Evolutionary conservation across 768 basidiomycete genomes (phyloP).

Genomic region (Lactarius psammicola): DNA sequence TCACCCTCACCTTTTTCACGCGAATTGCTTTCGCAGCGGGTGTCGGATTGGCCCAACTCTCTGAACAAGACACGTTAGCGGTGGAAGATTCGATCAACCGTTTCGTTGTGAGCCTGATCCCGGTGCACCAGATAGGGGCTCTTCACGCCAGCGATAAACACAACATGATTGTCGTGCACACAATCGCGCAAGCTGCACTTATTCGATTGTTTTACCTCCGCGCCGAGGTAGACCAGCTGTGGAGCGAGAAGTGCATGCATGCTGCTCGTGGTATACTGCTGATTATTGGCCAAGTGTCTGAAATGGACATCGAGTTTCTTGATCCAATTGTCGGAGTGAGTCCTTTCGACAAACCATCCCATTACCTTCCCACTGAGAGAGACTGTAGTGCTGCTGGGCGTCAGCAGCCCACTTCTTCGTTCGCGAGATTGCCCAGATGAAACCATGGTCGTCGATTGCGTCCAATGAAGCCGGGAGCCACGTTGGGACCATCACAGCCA

Average conservation of each 20-base stretch:
- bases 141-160: conserved; percentile 58
- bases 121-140: conserved; percentile 61
- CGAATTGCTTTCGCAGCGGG: conserved; percentile 17
- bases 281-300: conserved; percentile 60
- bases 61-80: conserved; percentile 57
- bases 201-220: conserved; percentile 59
- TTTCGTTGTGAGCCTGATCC: conserved; percentile 62
- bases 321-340: conserved; percentile 77
- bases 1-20: background rate
- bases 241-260: conserved; percentile 64
- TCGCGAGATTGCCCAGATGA: conserved; percentile 61
- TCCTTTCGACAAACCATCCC: conserved; percentile 15
- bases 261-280: conserved; percentile 61
- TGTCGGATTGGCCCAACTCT: conserved; percentile 44
- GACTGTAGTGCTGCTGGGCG: conserved; percentile 66
- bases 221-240: conserved; percentile 47
- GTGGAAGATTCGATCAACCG: conserved; percentile 64
- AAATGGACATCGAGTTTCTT: conserved; percentile 66
- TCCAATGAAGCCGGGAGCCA: conserved; percentile 60
- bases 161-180: conserved; percentile 58
- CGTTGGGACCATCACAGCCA: conserved; percentile 57
- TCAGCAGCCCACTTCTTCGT: conserved; percentile 64
- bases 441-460: conserved; percentile 58
- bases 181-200: conserved; percentile 62
- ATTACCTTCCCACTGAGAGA: conserved; percentile 14